phyloP scores from a whole-genome alignment of 305 asterid species.

The Fraxinus floribunda region DNA sequence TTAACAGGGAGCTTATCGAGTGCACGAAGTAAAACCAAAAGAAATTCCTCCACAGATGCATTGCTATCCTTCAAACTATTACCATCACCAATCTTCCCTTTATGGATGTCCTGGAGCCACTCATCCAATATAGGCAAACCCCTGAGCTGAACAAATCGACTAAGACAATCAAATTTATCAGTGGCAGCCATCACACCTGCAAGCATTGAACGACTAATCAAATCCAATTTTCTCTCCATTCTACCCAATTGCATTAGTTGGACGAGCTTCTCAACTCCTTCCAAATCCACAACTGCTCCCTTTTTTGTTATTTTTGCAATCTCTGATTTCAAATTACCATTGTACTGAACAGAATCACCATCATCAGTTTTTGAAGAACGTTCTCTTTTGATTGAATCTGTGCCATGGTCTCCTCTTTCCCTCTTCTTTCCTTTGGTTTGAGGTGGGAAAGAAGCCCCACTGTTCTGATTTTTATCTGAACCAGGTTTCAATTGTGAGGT shows the following conservation, averaged over 20 bases:
- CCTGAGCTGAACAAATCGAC: conserved; percentile 68
- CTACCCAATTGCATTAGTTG: conserved; percentile 73
- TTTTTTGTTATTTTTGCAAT: conserved; percentile 69
- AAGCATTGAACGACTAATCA: conserved; percentile 63
- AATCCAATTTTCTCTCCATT: conserved; percentile 63
- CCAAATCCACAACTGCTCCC: conserved; percentile 66
- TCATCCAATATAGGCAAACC: conserved; percentile 80
- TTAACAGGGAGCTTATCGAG: conserved; percentile 79
- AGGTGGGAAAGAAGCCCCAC: conserved; percentile 51
- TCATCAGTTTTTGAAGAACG: conserved; percentile 58
- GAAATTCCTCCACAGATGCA: conserved; percentile 69
- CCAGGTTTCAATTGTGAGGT: conserved; percentile 60
- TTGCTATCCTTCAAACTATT: conserved; percentile 55
- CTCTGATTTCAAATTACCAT: conserved; percentile 58
- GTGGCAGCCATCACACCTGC: conserved; percentile 79
- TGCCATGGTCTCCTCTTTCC: conserved; percentile 72
- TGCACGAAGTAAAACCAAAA: conserved; percentile 73
- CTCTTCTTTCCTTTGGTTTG: conserved; percentile 85
- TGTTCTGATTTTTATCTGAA: conserved; percentile 56
- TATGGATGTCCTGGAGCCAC: conserved; percentile 95
- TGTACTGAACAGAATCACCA: conserved; percentile 44
- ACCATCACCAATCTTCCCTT: conserved; percentile 58
- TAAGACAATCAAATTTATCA: conserved; percentile 76
- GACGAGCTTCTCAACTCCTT: conserved; percentile 85
- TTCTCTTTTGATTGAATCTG: conserved; percentile 68